phyloP scores from a whole-genome alignment of 495 filamentous ascomycete species.

The Schizothecium vesticola region DNA sequence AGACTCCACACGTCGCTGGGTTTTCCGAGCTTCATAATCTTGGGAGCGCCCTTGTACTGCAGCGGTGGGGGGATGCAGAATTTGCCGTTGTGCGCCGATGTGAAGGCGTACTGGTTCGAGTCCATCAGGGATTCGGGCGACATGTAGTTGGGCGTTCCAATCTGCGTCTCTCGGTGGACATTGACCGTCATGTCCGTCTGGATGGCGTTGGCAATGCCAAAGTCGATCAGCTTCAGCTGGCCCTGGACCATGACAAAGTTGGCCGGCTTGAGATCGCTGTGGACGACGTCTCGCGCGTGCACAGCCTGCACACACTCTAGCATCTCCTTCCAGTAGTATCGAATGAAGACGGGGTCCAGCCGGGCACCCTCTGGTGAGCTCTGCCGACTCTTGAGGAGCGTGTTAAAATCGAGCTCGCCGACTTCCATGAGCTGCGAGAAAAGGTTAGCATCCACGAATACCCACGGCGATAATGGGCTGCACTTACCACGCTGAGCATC shows the following conservation, averaged over 20 bases:
- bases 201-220: constrained; percentile 96
- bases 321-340: constrained; percentile 99
- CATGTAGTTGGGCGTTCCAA: constrained; percentile 99
- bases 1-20: constrained; percentile 93
- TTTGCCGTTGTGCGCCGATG: constrained; percentile 37
- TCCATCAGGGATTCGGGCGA: constrained; percentile 89
- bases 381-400: constrained; percentile 65
- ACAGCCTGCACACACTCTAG: constrained; percentile 89
- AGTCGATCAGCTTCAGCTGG: constrained; percentile 82
- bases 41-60: constrained; percentile 47
- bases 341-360: constrained; percentile 85
- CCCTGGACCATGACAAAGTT: constrained; percentile 89
- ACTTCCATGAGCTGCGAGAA: constrained; percentile 83
- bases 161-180: constrained; percentile 89
- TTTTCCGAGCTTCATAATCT: constrained; percentile 93
- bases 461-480: neutral
- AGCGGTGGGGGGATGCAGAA: constrained; percentile 39
- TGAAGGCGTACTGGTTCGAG: constrained; percentile 56
- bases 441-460: neutral
- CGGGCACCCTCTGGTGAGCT: constrained; percentile 65
- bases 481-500: constrained; percentile 69
- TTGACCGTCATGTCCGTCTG: constrained; percentile 91
- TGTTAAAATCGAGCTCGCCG: constrained; percentile 91
- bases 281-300: constrained; percentile 83
- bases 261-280: constrained; percentile 92